Conservation (phyloP, 768 basidiomycete genomes). For the Gyrodon lividus region DNA sequence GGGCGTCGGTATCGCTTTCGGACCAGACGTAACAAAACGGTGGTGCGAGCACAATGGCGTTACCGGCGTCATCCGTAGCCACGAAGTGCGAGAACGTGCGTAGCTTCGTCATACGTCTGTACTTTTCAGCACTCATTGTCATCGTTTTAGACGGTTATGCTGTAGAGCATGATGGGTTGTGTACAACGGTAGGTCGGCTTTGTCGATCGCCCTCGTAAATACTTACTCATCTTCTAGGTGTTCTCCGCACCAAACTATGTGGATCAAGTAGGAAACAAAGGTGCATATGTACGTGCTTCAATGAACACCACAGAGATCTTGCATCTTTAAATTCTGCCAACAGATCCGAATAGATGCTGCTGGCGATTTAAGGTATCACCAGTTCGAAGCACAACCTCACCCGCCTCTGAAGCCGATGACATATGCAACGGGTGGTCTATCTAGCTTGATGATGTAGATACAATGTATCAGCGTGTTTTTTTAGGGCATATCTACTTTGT, state of each 20-base stretch:
- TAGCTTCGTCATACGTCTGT: constrained; percentile 6
- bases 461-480: not conserved
- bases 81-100: constrained; percentile 91
- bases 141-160: constrained; percentile 76
- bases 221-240: constrained; percentile 46
- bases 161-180: constrained; percentile 91
- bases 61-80: constrained; percentile 88
- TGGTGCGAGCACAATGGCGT: constrained; percentile 90
- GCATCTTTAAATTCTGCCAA: constrained; percentile 5
- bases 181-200: constrained; percentile 72
- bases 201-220: constrained; percentile 5
- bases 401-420: constrained; percentile 95
- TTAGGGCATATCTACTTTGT: not conserved
- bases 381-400: constrained; percentile 85
- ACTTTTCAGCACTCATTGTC: constrained; percentile 4
- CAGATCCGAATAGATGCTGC: constrained; percentile 81
- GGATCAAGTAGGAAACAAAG: constrained; percentile 89
- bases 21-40: constrained; percentile 85
- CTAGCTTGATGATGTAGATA: constrained; percentile 65
- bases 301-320: not conserved
- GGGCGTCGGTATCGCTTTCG: constrained; percentile 96
- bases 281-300: constrained; percentile 69
- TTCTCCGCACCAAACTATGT: constrained; percentile 97
- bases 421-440: constrained; percentile 67
- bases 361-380: constrained; percentile 71